Evolutionary conservation across 2,329 filamentous ascomycete species (phyloP), one percentile per base, ranked within the genome.

Genomic region (Arthrinium puccinioides): DNA sequence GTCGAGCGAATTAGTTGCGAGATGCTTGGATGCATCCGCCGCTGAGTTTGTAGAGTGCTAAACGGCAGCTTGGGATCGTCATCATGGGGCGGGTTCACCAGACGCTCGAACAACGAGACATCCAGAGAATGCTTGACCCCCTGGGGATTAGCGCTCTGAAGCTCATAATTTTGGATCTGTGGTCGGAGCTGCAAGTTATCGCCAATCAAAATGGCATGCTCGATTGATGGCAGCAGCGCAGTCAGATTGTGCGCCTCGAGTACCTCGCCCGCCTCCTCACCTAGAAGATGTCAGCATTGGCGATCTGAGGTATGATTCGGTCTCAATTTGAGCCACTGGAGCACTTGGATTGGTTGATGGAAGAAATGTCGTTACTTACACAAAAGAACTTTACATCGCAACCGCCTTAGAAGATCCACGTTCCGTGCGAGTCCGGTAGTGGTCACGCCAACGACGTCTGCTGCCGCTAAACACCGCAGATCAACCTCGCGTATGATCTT

Each of bases 241-340:
- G 75, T 74, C 1, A 84, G 51, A 3, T 74, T 60, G 41, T 84
- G 79, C 0, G 74, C 64, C 51, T 86, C 82, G 21, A 84, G 61
- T 0, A 85, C 74, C 43, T 86, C 80, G 0, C 72, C 81, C 2
- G 81, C 81, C 48, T 86, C 81, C 51, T 86, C 81, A 23, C 75
- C 20, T 33, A 11, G 0, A 13, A 8, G 6, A 16, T 16, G 20
- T n/a, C n/a, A n/a, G n/a, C n/a, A n/a, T n/a, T n/a, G n/a, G n/a
- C n/a, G n/a, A n/a, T n/a, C n/a, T n/a, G n/a, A n/a, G n/a, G n/a
- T n/a, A n/a, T n/a, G n/a, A n/a, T n/a, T n/a, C n/a, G n/a, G n/a
- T n/a, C n/a, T n/a, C n/a, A n/a, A n/a, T n/a, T n/a, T n/a, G n/a
- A 21, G 29, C 5, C 18, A 8, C 11, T 21, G 6, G n/a, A 20